These are phyloP conservation scores for Omphalotus guepiniiformis DNA, from an alignment of 768 basidiomycete species.

Conservation along the genomic window DNA sequence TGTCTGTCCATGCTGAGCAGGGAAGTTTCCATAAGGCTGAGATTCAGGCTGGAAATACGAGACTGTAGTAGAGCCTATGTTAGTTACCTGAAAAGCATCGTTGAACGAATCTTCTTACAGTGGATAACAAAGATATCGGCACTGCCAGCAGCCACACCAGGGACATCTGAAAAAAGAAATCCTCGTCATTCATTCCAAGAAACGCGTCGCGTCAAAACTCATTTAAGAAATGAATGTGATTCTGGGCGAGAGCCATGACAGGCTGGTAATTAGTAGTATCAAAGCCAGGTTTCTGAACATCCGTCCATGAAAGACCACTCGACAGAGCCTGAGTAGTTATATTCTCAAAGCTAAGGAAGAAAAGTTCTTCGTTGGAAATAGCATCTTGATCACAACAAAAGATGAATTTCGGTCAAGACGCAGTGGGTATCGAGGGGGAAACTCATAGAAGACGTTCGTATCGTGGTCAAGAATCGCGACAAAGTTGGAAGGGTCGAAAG, in stretches of 20 bases:
- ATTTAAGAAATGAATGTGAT: slow-evolving; percentile 83
- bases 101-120: slow-evolving; percentile 62
- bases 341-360: slow-evolving; percentile 62
- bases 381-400: slow-evolving; percentile 44
- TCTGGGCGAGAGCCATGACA: slow-evolving; percentile 79
- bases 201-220: too few relatives aligned
- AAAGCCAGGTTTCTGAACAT: slow-evolving; percentile 55
- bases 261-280: slow-evolving; percentile 54
- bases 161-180: too few relatives aligned
- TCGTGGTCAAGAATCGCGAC: slow-evolving; percentile 87
- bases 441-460: slow-evolving; percentile 83
- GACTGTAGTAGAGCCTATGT: slow-evolving; percentile 34
- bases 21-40: slow-evolving; percentile 65
- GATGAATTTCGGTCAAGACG: slow-evolving; percentile 1
- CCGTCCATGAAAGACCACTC: slow-evolving; percentile 58
- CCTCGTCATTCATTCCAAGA: too few relatives aligned
- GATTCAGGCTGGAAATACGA: slow-evolving; percentile 74
- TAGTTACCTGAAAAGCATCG: too few relatives aligned
- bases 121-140: slow-evolving; percentile 85
- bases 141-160: slow-evolving; percentile 60
- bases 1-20: slow-evolving; percentile 62
- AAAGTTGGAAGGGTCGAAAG: slow-evolving; percentile 61
- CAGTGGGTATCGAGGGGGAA: background rate
- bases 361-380: slow-evolving; percentile 59
- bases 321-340: slow-evolving; percentile 55